These are phyloP conservation scores for Phylloporus sp. DNA, from an alignment of 1,284 basidiomycete species.

Conservation along the genomic window DNA sequence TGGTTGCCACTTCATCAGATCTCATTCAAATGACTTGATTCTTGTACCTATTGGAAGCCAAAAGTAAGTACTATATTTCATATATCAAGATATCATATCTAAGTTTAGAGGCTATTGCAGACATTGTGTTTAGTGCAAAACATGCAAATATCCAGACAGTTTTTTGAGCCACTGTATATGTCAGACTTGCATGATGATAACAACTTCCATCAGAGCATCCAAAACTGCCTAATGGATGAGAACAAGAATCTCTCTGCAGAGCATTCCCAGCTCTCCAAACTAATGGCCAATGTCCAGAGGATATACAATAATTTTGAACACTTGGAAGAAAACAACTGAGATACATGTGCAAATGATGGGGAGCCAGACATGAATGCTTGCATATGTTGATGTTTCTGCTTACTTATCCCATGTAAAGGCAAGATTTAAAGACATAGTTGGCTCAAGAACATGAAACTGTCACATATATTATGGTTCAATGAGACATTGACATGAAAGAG, in stretches of 20 bases:
- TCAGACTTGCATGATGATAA: too few species aligned
- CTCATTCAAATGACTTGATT: too few species aligned
- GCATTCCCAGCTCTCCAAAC: slow-evolving; percentile 81
- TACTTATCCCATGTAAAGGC: slow-evolving; percentile 44
- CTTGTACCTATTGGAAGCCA: too few species aligned
- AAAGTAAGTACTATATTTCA: too few species aligned
- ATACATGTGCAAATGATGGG: slow-evolving; percentile 80
- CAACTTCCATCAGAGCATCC: slow-evolving; percentile 57
- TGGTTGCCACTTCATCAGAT: too few species aligned
- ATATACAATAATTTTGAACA: slow-evolving; percentile 90
- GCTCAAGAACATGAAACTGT: slow-evolving; percentile 79
- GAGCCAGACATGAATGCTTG: slow-evolving; percentile 65
- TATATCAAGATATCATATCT: too few species aligned
- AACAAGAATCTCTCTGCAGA: slow-evolving; percentile 81
- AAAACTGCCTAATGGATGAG: slow-evolving; percentile 82
- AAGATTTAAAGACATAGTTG: slow-evolving; percentile 78
- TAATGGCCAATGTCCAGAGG: slow-evolving; percentile 86
- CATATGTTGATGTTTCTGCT: background rate
- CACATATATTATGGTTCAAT: slow-evolving; percentile 73
- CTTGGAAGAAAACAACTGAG: slow-evolving; percentile 84
- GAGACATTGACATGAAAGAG: slow-evolving; percentile 82
- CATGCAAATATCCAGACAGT: too few species aligned
- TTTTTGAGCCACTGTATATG: too few species aligned
- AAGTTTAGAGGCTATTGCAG: too few species aligned
- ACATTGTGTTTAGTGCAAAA: too few species aligned